phyloP scores from a whole-genome alignment of 306 rosid genomes.

The Cucumis melo region DNA sequence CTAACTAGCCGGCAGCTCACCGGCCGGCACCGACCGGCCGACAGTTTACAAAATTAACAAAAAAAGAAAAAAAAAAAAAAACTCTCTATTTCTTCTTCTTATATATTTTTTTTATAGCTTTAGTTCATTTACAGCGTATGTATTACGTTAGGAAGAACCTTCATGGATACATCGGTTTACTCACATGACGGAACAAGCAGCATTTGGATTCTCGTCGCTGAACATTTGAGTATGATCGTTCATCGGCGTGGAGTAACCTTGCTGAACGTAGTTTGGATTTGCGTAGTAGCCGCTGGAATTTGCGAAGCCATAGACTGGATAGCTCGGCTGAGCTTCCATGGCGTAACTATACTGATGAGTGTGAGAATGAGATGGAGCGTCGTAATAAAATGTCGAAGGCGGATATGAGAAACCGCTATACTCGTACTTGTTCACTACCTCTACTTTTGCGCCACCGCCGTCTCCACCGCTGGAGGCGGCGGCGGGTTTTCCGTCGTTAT shows the following conservation, averaged over 20 bases:
- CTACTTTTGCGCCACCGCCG: conserved; percentile 15
- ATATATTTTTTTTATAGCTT: background rate
- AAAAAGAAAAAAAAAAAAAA: background rate
- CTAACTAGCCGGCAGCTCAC: background rate
- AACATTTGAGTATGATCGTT: conserved; percentile 29
- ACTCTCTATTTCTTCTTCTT: background rate
- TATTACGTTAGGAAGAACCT: background rate
- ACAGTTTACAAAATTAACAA: background rate
- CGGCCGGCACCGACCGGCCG: background rate
- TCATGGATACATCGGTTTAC: background rate
- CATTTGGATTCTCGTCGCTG: conserved; percentile 90
- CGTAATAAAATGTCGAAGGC: conserved; percentile 15
- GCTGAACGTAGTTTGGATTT: conserved; percentile 12
- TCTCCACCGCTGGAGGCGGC: conserved; percentile 11
- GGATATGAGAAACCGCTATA: conserved; percentile 29
- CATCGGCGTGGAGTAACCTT: conserved; percentile 20
- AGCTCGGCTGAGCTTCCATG: conserved; percentile 35
- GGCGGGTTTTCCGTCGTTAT: conserved; percentile 7
- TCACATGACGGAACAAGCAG: conserved; percentile 76
- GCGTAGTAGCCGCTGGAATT: conserved; percentile 21
- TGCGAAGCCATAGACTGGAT: conserved; percentile 20
- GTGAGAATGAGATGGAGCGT: conserved; percentile 14
- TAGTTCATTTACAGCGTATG: conserved; percentile 1
- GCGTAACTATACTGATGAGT: conserved; percentile 18
- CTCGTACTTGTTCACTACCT: conserved; percentile 49